Conservation (phyloP, 140 eudicot species). For the Oenanthe javanica region DNA sequence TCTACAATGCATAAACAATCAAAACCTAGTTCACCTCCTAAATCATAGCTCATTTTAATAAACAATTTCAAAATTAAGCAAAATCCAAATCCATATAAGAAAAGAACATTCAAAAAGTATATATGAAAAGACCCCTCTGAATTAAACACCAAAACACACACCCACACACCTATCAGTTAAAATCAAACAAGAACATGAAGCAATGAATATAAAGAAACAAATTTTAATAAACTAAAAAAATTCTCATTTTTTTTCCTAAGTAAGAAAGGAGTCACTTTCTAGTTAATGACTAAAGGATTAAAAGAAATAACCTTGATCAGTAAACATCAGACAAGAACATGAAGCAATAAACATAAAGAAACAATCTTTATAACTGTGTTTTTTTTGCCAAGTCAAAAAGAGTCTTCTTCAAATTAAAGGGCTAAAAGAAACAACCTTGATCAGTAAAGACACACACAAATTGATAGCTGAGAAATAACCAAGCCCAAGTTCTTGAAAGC, state of each 20-base stretch:
- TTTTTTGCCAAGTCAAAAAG: background rate
- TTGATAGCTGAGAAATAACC: background rate
- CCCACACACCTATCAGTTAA: background rate
- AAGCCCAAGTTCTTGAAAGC: slow-evolving; percentile 3
- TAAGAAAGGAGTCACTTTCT: background rate
- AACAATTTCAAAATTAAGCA: background rate
- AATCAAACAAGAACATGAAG: background rate
- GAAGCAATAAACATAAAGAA: background rate
- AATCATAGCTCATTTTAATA: background rate
- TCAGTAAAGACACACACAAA: background rate
- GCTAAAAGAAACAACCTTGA: background rate
- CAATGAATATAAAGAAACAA: background rate
- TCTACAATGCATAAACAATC: slow-evolving; percentile 6
- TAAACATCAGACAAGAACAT: background rate
- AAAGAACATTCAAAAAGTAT: background rate
- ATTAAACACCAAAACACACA: background rate
- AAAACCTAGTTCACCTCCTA: background rate
- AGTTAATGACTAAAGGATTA: background rate
- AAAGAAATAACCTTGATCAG: background rate
- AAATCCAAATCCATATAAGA: background rate
- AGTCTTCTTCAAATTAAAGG: background rate
- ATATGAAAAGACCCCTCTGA: background rate
- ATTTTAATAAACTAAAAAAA: background rate
- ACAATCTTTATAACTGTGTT: background rate
- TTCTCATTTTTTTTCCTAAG: background rate